Conservation (phyloP, 345 rosid genomes). For the Gynandropsis gynandra region DNA sequence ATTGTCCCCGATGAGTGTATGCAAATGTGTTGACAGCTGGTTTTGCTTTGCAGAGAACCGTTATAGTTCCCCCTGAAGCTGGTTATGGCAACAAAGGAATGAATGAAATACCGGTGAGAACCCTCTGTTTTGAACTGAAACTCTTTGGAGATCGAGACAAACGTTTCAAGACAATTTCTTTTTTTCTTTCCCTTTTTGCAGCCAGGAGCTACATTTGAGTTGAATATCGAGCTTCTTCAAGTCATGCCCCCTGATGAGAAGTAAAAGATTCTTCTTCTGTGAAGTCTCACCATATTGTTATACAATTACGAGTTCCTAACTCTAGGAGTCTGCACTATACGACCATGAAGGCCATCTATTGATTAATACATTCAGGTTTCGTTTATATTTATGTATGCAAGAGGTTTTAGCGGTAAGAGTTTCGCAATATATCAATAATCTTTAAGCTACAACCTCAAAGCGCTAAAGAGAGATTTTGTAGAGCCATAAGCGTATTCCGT, state of each 20-base stretch:
- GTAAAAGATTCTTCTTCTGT: constrained; percentile 17
- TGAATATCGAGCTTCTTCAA: constrained; percentile 79
- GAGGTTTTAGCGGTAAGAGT: not conserved
- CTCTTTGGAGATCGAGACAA: not conserved
- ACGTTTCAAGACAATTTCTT: not conserved
- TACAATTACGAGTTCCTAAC: too few species aligned
- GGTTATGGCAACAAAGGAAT: constrained; percentile 81
- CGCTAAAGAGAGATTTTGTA: too few species aligned
- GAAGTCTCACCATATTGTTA: too few species aligned
- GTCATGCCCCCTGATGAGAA: constrained; percentile 39
- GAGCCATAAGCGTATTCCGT: too few species aligned
- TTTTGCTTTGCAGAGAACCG: constrained; percentile 53
- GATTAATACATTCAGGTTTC: too few species aligned
- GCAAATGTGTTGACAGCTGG: too few species aligned
- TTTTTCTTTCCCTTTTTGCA: constrained; percentile 28
- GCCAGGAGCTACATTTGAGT: constrained; percentile 73
- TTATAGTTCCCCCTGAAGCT: constrained; percentile 74
- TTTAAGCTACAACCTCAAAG: too few species aligned
- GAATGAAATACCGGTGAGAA: constrained; percentile 85
- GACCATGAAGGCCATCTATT: too few species aligned
- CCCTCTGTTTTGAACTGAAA: constrained; percentile 12
- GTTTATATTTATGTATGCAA: too few species aligned
- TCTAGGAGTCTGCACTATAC: too few species aligned
- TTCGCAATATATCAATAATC: not conserved
- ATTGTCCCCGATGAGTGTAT: not conserved